phyloP scores from a whole-genome alignment of 139 green algal genomes.

The Coelastrella sp. region DNA sequence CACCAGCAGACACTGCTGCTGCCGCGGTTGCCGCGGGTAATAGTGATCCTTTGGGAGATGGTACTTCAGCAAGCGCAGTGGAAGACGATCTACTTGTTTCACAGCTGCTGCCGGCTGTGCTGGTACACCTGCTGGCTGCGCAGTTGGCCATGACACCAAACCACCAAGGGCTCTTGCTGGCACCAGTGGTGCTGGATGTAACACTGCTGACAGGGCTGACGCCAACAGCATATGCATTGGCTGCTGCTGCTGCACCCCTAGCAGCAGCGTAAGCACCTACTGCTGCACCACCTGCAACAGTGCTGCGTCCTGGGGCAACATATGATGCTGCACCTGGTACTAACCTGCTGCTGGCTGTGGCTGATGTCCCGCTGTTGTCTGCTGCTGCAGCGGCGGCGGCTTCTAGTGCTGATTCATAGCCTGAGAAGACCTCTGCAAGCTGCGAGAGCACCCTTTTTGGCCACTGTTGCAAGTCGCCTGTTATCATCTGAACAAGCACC shows the following conservation, averaged over 20 bases:
- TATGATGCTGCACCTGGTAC: background rate
- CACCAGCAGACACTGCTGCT: background rate
- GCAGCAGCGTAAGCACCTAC: background rate
- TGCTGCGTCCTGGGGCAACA: background rate
- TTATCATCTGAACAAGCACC: background rate
- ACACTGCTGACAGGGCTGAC: background rate
- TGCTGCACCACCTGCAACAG: background rate
- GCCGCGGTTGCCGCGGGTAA: background rate
- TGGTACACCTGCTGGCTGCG: background rate
- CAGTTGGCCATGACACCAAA: constrained; percentile 16
- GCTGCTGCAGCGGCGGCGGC: constrained; percentile 6
- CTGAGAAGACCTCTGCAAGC: background rate
- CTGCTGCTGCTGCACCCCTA: background rate
- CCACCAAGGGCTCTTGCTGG: background rate
- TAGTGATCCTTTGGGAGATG: background rate
- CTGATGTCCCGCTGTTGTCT: background rate
- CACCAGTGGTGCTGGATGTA: background rate
- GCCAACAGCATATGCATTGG: background rate
- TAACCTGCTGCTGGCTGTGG: background rate
- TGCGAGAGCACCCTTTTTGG: background rate
- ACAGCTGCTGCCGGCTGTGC: background rate
- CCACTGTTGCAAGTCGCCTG: background rate
- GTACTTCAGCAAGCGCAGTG: background rate
- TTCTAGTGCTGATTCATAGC: background rate
- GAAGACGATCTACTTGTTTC: background rate